Conservation (phyloP, 1,284 basidiomycete genomes). For the Athelia psychrophila region DNA sequence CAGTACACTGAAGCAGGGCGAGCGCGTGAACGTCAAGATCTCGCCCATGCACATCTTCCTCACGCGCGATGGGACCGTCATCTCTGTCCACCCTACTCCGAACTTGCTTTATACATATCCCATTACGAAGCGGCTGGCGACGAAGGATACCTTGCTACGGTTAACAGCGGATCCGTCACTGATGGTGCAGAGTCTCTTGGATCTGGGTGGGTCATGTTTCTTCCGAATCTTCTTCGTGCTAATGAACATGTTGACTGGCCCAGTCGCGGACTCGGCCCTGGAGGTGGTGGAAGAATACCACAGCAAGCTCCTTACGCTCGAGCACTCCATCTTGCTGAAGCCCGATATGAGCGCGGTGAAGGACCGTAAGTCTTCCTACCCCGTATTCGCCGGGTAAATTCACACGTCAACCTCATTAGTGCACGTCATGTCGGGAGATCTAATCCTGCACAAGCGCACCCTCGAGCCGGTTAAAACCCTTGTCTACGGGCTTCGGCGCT, state of each 20-base stretch:
- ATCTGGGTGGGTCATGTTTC: slow-evolving; percentile 51
- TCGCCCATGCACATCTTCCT: slow-evolving; percentile 66
- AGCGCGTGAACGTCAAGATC: slow-evolving; percentile 56
- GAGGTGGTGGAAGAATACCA: slow-evolving; percentile 68
- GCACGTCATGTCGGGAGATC: slow-evolving; percentile 70
- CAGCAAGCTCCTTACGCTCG: slow-evolving; percentile 55
- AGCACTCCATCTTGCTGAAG: slow-evolving; percentile 54
- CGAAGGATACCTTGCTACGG: slow-evolving; percentile 56
- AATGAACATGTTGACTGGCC: not conserved
- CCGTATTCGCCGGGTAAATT: no score
- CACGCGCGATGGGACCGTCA: slow-evolving; percentile 61
- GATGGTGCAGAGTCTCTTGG: slow-evolving; percentile 59
- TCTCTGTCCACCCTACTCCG: slow-evolving; percentile 50
- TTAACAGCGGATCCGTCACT: slow-evolving; percentile 60
- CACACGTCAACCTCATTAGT: slow-evolving; percentile 33
- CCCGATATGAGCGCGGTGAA: slow-evolving; percentile 58
- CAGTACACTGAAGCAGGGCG: slow-evolving; percentile 55
- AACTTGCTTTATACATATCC: slow-evolving; percentile 50
- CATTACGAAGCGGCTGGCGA: slow-evolving; percentile 51
- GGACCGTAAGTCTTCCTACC: slow-evolving; percentile 39
- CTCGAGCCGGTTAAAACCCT: slow-evolving; percentile 66
- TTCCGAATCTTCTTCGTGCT: not conserved
- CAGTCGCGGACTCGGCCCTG: slow-evolving; percentile 63
- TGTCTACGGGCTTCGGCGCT: slow-evolving; percentile 61
- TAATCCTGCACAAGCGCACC: slow-evolving; percentile 66